Evolutionary conservation across 192 early-diverging fungal species (phyloP), one percentile per base, ranked within the genome.

Genomic region (Gryganskiella cystojenkinii): DNA sequence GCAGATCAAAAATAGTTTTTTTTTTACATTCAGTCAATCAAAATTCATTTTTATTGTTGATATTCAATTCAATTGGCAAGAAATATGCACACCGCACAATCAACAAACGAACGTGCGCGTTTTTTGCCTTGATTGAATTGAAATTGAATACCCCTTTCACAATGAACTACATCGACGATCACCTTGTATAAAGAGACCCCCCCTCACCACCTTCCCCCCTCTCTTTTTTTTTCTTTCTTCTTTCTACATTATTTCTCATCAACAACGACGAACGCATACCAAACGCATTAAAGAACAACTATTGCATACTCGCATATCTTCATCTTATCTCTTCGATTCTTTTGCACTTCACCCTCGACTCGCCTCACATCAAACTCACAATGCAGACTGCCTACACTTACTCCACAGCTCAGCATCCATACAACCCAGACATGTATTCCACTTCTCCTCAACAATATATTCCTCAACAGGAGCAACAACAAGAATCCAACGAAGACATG

Each of bases 341-440:
- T 27, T 51, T 20, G 14, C 13, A 35, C 61, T 40, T 42, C 56
- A 22, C 57, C 9, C 25, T 53, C 47, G 1, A 49, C 42, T 52
- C 13, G 42, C 20, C 28, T 25, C 28, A 27, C 43, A 11, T 17
- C 17, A 37, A 14, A 40, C 28, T 35, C 45, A 43, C 73, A 60
- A 78, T 78, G 74, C 74, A 78, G 40, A 60, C 64, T 1, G 45
- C 73, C 8, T 49, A 49, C 47, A 44, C 49, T 34, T 49, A 61
- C 67, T 52, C 52, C 49, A 44, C 40, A 25, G 34, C 56, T 56
- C 67, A 68, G 35, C 56, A 69, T 30, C 74, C 65, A 7, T 69
- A 78, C 67, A 78, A 78, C 49, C 74, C 73, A 67, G 50, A 76
- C 65, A 76, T 76, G 73, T 65, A 65, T 53, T 55, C 71, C 35